Conservation (phyloP, 768 basidiomycete species). For the Mycena maculata region DNA sequence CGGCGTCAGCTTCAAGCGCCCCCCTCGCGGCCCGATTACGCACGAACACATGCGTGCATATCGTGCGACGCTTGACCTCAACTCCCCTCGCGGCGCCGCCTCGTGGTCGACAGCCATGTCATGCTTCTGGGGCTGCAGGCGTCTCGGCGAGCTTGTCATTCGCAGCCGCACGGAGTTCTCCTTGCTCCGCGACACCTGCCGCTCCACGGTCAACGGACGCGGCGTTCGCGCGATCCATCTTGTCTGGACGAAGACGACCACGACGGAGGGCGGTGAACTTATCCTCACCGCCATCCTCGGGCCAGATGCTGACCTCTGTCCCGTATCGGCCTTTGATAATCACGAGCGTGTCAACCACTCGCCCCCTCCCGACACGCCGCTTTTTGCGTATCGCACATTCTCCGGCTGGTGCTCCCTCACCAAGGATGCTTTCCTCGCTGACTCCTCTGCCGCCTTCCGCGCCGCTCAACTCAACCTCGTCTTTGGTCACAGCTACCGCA, state of each 20-base stretch:
- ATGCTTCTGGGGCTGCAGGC: neutral
- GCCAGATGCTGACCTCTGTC: neutral
- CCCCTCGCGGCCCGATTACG: neutral
- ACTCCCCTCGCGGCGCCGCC: neutral
- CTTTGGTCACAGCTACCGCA: slow-evolving; percentile 7
- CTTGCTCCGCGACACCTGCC: neutral
- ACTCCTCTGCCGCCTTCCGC: too few species aligned
- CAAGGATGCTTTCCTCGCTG: too few species aligned
- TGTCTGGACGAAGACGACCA: neutral
- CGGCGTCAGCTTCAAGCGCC: neutral
- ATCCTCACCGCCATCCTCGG: neutral
- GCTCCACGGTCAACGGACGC: neutral
- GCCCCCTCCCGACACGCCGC: too few species aligned
- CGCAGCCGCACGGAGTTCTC: neutral
- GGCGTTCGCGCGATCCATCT: neutral
- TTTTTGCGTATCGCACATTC: too few species aligned
- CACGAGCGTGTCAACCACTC: too few species aligned
- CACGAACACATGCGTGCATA: too few species aligned
- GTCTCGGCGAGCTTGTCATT: neutral
- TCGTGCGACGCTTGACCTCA: too few species aligned
- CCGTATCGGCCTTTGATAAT: neutral
- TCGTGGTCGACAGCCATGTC: neutral
- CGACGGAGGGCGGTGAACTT: neutral
- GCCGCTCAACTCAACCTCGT: too few species aligned
- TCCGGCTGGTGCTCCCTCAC: too few species aligned